Evolutionary conservation across 1,284 basidiomycete species (phyloP), one percentile per base, ranked within the genome.

Genomic region (Puccinia novopanici): DNA sequence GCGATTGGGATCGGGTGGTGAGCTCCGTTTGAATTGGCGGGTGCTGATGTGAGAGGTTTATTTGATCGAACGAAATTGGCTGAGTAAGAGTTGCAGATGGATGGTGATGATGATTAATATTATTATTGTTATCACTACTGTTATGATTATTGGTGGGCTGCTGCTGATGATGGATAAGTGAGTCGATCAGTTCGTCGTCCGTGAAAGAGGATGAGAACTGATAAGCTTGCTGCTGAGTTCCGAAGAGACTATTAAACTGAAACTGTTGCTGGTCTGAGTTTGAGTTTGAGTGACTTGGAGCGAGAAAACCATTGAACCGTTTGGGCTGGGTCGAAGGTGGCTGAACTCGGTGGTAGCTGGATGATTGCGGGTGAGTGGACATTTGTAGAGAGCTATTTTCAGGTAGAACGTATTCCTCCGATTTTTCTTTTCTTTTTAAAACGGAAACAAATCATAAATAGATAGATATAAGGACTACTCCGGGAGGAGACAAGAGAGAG

Each of bases 161-260:
- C 10, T 65, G 70, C n/a, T 65, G 17, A 9, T 22, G 48, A 10
- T 37, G 17, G 37, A 59, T 63, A 17, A 78, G 63, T 34, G 75
- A 78, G 37, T 78, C 75, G 34, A 78, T 0, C 3, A 78, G 54
- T 27, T 78, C 75, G 13, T 45, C 50, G 27, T 78, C 63, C 13
- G 75, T 78, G 65, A 70, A 67, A 6, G 37, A 65, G 19, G 61
- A 24, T 4, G 63, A 24, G 34, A n/a, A 34, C 17, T 42, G 61
- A n/a, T 63, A 15, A 42, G 27, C 30, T 13, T 61, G 34, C 30
- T 61, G 59, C 34, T 61, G 59, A 6, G 59, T 17, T 12, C 59
- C 34, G 9, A 40, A n/a, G 19, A 63, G 61, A 34, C 17, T 42
- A 17, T 40, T 63, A 37, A 22, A 40, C 34, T 40, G 37, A 6